Conservation (phyloP, 2,329 filamentous ascomycete species). For the Colletotrichum sp. region DNA sequence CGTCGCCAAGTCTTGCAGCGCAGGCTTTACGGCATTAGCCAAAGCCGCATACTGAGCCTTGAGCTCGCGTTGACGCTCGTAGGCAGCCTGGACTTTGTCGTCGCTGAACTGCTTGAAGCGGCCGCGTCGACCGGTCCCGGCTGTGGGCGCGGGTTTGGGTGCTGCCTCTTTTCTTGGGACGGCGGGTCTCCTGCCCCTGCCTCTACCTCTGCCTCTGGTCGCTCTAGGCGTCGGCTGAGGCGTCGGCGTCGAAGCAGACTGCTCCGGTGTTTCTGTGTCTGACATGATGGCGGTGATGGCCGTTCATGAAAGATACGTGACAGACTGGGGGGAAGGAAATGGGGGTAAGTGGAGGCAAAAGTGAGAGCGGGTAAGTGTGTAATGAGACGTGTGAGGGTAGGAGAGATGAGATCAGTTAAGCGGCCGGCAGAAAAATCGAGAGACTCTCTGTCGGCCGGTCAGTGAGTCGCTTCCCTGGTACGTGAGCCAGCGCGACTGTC, state of each 20-base stretch:
- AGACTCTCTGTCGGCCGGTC: neutral
- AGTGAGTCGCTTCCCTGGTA: neutral
- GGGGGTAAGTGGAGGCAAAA: slow-evolving; percentile 19
- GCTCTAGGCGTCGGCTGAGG: slow-evolving; percentile 24
- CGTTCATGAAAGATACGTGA: slow-evolving; percentile 22
- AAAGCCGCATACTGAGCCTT: slow-evolving; percentile 70
- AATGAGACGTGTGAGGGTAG: slow-evolving; percentile 12
- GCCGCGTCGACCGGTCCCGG: slow-evolving; percentile 46
- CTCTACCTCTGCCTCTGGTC: slow-evolving; percentile 24
- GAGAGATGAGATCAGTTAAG: slow-evolving; percentile 7
- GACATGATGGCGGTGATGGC: slow-evolving; percentile 33
- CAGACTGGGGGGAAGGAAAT: neutral
- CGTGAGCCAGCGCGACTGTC: neutral
- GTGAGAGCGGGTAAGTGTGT: slow-evolving; percentile 19
- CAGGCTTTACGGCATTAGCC: slow-evolving; percentile 65
- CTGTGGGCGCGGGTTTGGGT: slow-evolving; percentile 39
- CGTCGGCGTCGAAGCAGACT: slow-evolving; percentile 19
- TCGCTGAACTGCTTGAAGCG: slow-evolving; percentile 62
- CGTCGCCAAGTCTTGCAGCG: slow-evolving; percentile 69
- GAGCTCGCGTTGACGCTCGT: slow-evolving; percentile 69
- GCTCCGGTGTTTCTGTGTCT: slow-evolving; percentile 22
- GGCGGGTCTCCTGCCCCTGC: slow-evolving; percentile 20
- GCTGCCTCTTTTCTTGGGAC: slow-evolving; percentile 23
- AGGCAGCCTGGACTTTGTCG: slow-evolving; percentile 59
- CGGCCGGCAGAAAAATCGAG: neutral